Percentiles rank a stretch among this genome's conserved stretches.
These are phyloP conservation scores for Lachancea fermentati DNA, from an alignment of 805 yeast species.

Conservation along the genomic window DNA sequence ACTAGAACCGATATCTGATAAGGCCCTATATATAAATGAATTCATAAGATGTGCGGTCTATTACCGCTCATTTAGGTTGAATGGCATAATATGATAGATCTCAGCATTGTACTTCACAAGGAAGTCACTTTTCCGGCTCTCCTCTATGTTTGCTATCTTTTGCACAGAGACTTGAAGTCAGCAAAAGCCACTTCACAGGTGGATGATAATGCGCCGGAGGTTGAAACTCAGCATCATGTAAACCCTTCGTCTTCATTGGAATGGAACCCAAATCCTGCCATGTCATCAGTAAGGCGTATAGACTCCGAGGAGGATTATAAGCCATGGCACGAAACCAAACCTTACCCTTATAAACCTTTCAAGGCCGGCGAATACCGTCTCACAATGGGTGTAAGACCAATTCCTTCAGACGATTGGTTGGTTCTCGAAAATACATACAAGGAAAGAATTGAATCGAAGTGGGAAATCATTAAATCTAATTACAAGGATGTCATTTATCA, in stretches of 20 bases:
- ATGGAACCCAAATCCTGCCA: slow-evolving; percentile 30
- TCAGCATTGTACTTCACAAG: slow-evolving; percentile 14
- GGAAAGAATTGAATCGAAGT: slow-evolving; percentile 37
- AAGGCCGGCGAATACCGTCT: slow-evolving; percentile 53
- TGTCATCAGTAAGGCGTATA: slow-evolving; percentile 29
- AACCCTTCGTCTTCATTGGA: neutral
- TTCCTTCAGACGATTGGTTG: slow-evolving; percentile 50
- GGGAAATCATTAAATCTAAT: slow-evolving; percentile 17
- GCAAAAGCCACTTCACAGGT: neutral
- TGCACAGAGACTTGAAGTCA: slow-evolving; percentile 10
- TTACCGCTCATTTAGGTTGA: neutral
- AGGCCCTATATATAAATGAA: neutral
- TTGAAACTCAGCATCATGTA: neutral
- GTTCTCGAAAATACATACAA: slow-evolving; percentile 57
- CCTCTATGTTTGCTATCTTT: slow-evolving; percentile 14
- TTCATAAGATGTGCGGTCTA: too few species aligned
- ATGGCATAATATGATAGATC: slow-evolving; percentile 4
- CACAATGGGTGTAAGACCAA: slow-evolving; percentile 55
- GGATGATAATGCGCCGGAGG: neutral
- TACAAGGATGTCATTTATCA: slow-evolving; percentile 17
- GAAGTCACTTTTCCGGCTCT: slow-evolving; percentile 22
- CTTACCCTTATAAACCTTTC: slow-evolving; percentile 51
- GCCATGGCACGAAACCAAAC: slow-evolving; percentile 39
- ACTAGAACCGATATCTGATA: neutral
- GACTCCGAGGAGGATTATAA: slow-evolving; percentile 8